phyloP scores from a whole-genome alignment of 805 yeast genomes.

The Kodamaea jinghongensis region DNA sequence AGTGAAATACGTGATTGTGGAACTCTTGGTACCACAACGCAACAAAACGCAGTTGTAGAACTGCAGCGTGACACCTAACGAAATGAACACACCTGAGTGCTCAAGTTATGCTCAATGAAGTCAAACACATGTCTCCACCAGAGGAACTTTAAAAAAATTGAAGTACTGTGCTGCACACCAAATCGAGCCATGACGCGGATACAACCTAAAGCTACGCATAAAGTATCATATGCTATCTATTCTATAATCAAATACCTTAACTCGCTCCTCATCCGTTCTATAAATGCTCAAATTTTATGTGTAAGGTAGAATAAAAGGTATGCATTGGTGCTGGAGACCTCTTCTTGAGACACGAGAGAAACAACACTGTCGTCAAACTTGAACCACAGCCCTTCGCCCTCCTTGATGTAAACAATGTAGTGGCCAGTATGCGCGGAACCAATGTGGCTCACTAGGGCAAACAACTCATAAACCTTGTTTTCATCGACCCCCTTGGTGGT shows the following conservation, averaged over 20 bases:
- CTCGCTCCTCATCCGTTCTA: background rate
- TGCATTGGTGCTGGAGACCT: slow-evolving; percentile 71
- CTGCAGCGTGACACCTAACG: too few species aligned
- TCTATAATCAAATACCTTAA: background rate
- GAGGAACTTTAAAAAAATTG: too few species aligned
- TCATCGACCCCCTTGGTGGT: slow-evolving; percentile 18
- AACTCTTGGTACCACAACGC: too few species aligned
- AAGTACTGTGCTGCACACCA: too few species aligned
- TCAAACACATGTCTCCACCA: too few species aligned
- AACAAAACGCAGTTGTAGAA: too few species aligned
- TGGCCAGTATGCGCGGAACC: slow-evolving; percentile 97
- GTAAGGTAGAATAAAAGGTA: slow-evolving; percentile 73
- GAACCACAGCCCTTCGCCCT: slow-evolving; percentile 77
- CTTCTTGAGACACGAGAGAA: slow-evolving; percentile 58
- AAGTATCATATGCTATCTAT: background rate
- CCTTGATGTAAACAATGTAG: slow-evolving; percentile 76
- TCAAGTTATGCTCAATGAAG: too few species aligned
- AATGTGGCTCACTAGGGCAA: slow-evolving; percentile 82
- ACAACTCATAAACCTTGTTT: slow-evolving; percentile 66
- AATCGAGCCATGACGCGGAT: too few species aligned
- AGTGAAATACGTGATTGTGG: too few species aligned
- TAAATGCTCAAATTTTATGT: slow-evolving; percentile 32
- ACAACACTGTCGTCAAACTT: slow-evolving; percentile 88
- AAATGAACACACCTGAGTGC: too few species aligned
- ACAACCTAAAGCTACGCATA: too few species aligned